phyloP scores from a whole-genome alignment of 257 asterid genomes.

The Ilex asprella region DNA sequence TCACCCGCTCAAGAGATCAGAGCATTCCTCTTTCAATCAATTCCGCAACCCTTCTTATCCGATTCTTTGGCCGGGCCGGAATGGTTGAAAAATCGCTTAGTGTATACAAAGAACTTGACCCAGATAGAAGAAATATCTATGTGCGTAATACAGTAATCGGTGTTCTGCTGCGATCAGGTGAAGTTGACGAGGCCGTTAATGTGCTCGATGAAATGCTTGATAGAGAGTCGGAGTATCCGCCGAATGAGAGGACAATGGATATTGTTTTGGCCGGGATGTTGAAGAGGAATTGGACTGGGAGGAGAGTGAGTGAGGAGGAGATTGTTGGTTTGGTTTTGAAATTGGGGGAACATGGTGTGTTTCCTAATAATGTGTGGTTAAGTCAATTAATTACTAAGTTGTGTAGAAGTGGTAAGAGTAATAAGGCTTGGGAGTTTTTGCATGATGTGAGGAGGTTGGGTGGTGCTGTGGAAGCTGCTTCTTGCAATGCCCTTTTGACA shows the following conservation, averaged over 20 bases:
- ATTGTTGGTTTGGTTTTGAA: conserved; percentile 9
- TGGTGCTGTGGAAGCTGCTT: conserved; percentile 26
- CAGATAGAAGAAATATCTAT: conserved; percentile 25
- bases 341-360: no score
- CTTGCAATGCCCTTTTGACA: conserved; percentile 58
- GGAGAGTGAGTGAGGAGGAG: conserved; percentile 42
- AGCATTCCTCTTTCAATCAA: conserved; percentile 33
- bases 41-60: no score
- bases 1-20: conserved; percentile 29
- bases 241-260: conserved; percentile 37
- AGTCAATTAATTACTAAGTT: no score
- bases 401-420: no score
- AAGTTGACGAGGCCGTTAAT: conserved; percentile 53
- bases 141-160: conserved; percentile 39
- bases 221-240: conserved; percentile 21
- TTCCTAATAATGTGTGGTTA: no score
- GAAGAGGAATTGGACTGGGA: conserved; percentile 35
- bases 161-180: conserved; percentile 34
- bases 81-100: conserved; percentile 43
- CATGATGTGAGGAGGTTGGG: conserved; percentile 45
- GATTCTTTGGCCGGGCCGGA: conserved; percentile 32
- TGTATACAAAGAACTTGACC: conserved; percentile 37
- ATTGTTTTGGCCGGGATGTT: conserved; percentile 32
- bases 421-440: conserved; percentile 26
- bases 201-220: conserved; percentile 75